A percentile compares a stretch with the other conserved stretches of the same genome.
Evolutionary conservation across 257 asterid genomes (phyloP).

Genomic region (Plantago elongata): DNA sequence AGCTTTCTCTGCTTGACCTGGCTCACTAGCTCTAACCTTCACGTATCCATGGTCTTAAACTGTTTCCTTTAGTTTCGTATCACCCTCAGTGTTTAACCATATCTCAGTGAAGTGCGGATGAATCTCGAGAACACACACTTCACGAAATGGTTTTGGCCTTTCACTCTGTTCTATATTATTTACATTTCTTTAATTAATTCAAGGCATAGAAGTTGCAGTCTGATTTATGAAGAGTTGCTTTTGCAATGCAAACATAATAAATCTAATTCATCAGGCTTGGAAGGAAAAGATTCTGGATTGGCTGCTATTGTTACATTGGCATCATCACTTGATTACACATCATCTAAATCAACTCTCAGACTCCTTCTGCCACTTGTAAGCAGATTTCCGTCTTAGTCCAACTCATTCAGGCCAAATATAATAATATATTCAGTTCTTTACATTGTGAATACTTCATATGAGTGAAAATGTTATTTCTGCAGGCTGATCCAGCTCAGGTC

Average conservation of each 20-base stretch:
- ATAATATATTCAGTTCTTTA: constrained; percentile 14
- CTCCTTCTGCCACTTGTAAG: constrained; percentile 85
- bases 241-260: constrained; percentile 9
- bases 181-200: no score
- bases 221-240: background rate
- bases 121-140: no score
- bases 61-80: no score
- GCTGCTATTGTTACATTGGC: constrained; percentile 88
- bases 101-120: no score
- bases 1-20: no score
- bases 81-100: no score
- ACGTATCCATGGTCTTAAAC: no score
- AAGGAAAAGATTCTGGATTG: constrained; percentile 76
- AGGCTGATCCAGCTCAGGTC: constrained; percentile 98
- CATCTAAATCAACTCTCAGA: constrained; percentile 80
- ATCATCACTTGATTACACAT: constrained; percentile 86
- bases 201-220: no score
- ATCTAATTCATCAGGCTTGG: constrained; percentile 38
- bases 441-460: background rate
- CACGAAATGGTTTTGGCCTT: no score
- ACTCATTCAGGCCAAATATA: constrained; percentile 12
- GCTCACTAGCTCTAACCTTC: no score
- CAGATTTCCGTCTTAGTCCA: constrained; percentile 16
- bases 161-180: no score
- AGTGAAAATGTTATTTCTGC: constrained; percentile 22